Evolutionary conservation across 768 basidiomycete species (phyloP).

Genomic region (Macrolepiota fuliginosa): DNA sequence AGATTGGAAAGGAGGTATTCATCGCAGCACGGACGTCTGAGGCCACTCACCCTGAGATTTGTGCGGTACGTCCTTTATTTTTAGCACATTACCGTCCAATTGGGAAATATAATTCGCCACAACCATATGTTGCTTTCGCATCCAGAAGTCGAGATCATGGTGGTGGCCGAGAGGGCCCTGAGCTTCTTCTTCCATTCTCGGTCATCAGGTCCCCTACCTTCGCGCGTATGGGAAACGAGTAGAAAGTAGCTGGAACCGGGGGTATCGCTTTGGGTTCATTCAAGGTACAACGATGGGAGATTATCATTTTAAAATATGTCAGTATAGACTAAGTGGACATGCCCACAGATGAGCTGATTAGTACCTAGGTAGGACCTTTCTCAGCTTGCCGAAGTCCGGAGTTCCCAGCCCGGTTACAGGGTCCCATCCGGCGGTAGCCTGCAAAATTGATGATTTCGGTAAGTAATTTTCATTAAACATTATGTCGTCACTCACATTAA

Average conservation of each 20-base stretch:
- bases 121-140: not conserved
- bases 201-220: not conserved
- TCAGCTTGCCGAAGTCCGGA: slow-evolving; percentile 53
- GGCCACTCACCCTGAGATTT: not conserved
- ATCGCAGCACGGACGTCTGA: not conserved
- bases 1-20: not conserved
- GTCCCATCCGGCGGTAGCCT: slow-evolving; percentile 53
- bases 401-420: slow-evolving; percentile 66
- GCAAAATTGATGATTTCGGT: not conserved
- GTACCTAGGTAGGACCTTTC: slow-evolving; percentile 26
- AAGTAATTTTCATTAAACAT: not conserved
- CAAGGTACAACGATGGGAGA: not conserved
- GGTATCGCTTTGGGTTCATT: not conserved
- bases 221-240: not conserved
- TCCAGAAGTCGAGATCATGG: not conserved
- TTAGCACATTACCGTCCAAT: not conserved
- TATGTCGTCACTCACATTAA: slow-evolving; percentile 46
- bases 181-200: not conserved
- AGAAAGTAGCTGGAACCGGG: not conserved
- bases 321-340: not conserved
- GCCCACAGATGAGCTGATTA: not conserved
- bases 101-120: not conserved
- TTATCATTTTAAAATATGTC: not conserved
- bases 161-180: not conserved
- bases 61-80: not conserved